Base-by-base conservation (phyloP, 2,329 filamentous ascomycete species). In the Alternaria arborescens region DNA sequence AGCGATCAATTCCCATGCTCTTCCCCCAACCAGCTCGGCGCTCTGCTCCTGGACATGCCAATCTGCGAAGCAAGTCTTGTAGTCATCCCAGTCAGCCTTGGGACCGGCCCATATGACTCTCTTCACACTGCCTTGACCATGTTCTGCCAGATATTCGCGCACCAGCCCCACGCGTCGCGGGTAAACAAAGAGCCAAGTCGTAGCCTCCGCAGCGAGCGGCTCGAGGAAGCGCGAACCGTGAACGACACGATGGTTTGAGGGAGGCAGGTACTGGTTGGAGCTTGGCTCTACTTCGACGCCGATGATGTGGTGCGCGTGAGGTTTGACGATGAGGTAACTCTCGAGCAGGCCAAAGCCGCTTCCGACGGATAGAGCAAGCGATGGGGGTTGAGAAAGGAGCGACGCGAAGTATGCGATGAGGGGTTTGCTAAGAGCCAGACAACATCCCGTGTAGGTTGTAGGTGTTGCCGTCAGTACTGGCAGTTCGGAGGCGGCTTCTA, bases 111-210 rank as follows among this genome's bases (percentile, higher is more conserved):
- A 82, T 4, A 83, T 61, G 16, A 83, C 68, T 10, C 58, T 71
- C 50, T 76, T 64, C 12, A 83, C 71, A 1, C 52, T 61, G 12
- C 66, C 71, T 12, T 65, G 46, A 0, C 73, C 72, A 65, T 72
- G 72, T n/a, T 60, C 53, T 4, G 78, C 66, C 28, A 86, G 43
- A 61, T 87, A 86, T 56, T 76, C 77, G 3, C 62, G 63, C 12
- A 86, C 63, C 11, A 87, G 70, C 4, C 71, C 78, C 4, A 82
- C 77, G n/a, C 82, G 75, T 14, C 83, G 80, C 1, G 85, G 85
- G 65, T 86, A 87, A 26, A 86, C 81, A 71, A 87, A 86, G 60
- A 86, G 72, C 80, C 84, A 82, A n/a, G 75, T 76, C 1, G 66
- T 60, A 8, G 82, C 82, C n/a, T 79, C 64, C 5, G 71, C 61